Conservation (phyloP, 768 basidiomycete species). For the Amanita thiersii region DNA sequence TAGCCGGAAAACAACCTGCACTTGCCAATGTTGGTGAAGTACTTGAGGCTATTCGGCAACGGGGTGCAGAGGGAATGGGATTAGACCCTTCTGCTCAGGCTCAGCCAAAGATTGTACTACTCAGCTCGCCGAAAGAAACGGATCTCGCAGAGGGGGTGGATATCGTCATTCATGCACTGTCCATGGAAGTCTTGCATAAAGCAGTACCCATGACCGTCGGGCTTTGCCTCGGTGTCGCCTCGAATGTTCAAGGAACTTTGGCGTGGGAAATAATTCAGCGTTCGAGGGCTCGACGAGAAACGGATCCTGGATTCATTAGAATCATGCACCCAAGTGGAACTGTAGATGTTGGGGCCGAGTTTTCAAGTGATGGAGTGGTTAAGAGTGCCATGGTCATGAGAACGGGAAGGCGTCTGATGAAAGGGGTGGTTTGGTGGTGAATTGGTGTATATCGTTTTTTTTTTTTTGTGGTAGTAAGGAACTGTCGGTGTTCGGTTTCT, state of each 20-base stretch:
- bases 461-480: too few relatives aligned
- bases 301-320: conserved; percentile 24
- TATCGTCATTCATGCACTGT: conserved; percentile 50
- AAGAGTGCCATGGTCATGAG: conserved; percentile 55
- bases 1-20: conserved; percentile 19
- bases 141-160: conserved; percentile 28
- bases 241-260: conserved; percentile 44
- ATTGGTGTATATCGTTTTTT: too few relatives aligned
- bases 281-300: conserved; percentile 17
- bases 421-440: conserved; percentile 61
- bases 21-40: conserved; percentile 18
- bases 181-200: conserved; percentile 66
- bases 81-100: conserved; percentile 55
- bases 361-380: conserved; percentile 36
- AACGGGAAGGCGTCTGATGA: conserved; percentile 67
- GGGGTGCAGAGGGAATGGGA: conserved; percentile 53
- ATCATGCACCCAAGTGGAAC: conserved; percentile 61
- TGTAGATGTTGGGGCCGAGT: conserved; percentile 59
- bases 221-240: conserved; percentile 59
- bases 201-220: conserved; percentile 72
- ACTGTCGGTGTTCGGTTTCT: too few relatives aligned
- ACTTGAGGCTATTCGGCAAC: conserved; percentile 47
- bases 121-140: conserved; percentile 26
- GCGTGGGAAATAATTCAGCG: conserved; percentile 37
- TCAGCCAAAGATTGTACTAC: conserved; percentile 63